A percentile compares a stretch with the other conserved stretches of the same genome.
Evolutionary conservation across 768 basidiomycete species (phyloP).

Genomic region (Tephrocybe sp.): DNA sequence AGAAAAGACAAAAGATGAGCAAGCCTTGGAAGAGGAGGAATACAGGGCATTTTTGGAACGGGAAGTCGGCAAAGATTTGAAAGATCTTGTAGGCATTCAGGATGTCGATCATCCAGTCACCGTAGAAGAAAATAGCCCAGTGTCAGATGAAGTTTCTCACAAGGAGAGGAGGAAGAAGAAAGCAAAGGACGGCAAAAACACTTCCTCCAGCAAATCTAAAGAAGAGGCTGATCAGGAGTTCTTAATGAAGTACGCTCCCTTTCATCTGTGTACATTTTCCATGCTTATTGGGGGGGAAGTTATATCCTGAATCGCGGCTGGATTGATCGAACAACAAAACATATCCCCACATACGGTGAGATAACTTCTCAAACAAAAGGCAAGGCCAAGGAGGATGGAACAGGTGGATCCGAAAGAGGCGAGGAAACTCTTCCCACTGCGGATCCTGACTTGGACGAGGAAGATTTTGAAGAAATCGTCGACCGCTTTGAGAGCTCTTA

Average conservation of each 20-base stretch:
- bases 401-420: slow-evolving; percentile 23
- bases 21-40: slow-evolving; percentile 77
- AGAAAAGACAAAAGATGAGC: slow-evolving; percentile 76
- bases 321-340: slow-evolving; percentile 77
- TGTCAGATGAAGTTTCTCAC: slow-evolving; percentile 25
- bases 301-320: slow-evolving; percentile 98
- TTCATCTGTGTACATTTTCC: neutral
- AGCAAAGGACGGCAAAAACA: slow-evolving; percentile 28
- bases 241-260: slow-evolving; percentile 71
- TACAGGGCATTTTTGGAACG: slow-evolving; percentile 80
- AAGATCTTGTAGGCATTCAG: slow-evolving; percentile 62
- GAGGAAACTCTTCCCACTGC: slow-evolving; percentile 22
- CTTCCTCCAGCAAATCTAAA: slow-evolving; percentile 36
- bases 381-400: slow-evolving; percentile 23
- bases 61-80: slow-evolving; percentile 76
- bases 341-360: slow-evolving; percentile 84
- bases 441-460: slow-evolving; percentile 45
- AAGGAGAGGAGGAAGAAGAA: slow-evolving; percentile 50
- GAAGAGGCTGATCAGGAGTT: slow-evolving; percentile 82
- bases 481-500: slow-evolving; percentile 95
- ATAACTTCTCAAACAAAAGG: slow-evolving; percentile 50
- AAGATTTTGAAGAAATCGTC: slow-evolving; percentile 85
- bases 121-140: slow-evolving; percentile 21
- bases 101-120: slow-evolving; percentile 8
- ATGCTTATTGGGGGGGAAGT: slow-evolving; percentile 36